Percentiles rank a stretch among this genome's conserved stretches.
These are phyloP conservation scores for Sideroxylon spinosum DNA, from an alignment of 179 eudicot species.

Conservation along the genomic window DNA sequence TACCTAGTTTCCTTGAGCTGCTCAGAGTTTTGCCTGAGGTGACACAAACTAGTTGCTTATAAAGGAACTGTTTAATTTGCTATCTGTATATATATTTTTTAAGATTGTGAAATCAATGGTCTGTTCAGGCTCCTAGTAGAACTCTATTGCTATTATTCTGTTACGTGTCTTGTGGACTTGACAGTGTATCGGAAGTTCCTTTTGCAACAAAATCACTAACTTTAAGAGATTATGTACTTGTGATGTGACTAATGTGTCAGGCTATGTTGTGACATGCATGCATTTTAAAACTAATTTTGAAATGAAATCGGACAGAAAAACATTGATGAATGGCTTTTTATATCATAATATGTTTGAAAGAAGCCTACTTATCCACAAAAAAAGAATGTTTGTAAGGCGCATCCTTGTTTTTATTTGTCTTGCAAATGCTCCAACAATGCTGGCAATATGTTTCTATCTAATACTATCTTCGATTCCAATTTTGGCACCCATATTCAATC, in stretches of 20 bases:
- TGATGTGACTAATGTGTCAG: not conserved
- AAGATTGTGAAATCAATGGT: not conserved
- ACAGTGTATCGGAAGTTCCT: not conserved
- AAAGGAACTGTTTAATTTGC: not conserved
- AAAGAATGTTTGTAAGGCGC: too few species aligned
- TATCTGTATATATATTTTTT: not conserved
- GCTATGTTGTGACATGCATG: not conserved
- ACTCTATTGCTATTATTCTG: not conserved
- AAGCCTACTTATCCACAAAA: too few species aligned
- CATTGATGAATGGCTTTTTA: slow-evolving; percentile 5
- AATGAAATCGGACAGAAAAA: not conserved
- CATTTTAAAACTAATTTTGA: not conserved
- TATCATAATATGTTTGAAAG: not conserved
- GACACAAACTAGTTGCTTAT: slow-evolving; percentile 10
- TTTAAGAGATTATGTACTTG: not conserved
- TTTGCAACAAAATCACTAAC: not conserved
- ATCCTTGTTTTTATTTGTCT: too few species aligned
- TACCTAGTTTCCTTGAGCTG: slow-evolving; percentile 89
- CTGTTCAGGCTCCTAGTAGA: not conserved
- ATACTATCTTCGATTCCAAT: too few species aligned
- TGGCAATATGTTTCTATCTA: too few species aligned
- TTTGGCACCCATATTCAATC: too few species aligned
- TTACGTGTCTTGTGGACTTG: slow-evolving; percentile 5
- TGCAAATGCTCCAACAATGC: too few species aligned
- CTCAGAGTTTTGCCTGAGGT: slow-evolving; percentile 97